phyloP scores from a whole-genome alignment of 805 yeast species.

The Pichia paraexigua region DNA sequence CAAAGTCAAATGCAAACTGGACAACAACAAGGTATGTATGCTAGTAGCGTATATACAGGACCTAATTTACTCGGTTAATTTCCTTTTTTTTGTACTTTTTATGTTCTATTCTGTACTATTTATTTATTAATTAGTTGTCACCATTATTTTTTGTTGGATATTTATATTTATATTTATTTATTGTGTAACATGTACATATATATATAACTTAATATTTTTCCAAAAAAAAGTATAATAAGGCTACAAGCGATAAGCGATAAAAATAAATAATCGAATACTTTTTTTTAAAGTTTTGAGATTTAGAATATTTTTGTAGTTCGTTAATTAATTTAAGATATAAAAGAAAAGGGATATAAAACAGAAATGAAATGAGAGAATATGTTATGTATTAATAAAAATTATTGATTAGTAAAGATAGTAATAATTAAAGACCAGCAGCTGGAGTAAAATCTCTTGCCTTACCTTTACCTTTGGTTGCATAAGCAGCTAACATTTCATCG shows the following conservation, averaged over 20 bases:
- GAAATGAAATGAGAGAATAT: neutral
- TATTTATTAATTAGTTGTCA: neutral
- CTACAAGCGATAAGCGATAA: neutral
- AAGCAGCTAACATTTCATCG: conserved; percentile 22
- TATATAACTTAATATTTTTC: no score
- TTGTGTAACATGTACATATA: no score
- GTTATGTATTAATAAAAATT: neutral
- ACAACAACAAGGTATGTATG: conserved; percentile 6
- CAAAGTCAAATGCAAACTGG: conserved; percentile 1
- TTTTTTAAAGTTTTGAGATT: no score
- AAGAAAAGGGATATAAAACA: neutral
- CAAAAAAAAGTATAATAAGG: no score
- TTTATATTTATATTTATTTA: no score
- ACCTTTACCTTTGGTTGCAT: conserved; percentile 22
- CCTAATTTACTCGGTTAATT: conserved; percentile 19
- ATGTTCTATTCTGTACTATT: neutral
- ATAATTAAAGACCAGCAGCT: neutral
- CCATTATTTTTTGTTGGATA: no score
- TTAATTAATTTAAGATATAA: neutral
- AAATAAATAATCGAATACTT: no score
- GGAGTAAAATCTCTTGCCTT: conserved; percentile 23
- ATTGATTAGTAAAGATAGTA: neutral
- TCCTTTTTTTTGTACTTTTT: neutral
- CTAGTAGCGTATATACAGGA: conserved; percentile 20
- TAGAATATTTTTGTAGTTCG: neutral